Conservation (phyloP, 352 stramenopile species). For the Saprolegnia parasitica region DNA sequence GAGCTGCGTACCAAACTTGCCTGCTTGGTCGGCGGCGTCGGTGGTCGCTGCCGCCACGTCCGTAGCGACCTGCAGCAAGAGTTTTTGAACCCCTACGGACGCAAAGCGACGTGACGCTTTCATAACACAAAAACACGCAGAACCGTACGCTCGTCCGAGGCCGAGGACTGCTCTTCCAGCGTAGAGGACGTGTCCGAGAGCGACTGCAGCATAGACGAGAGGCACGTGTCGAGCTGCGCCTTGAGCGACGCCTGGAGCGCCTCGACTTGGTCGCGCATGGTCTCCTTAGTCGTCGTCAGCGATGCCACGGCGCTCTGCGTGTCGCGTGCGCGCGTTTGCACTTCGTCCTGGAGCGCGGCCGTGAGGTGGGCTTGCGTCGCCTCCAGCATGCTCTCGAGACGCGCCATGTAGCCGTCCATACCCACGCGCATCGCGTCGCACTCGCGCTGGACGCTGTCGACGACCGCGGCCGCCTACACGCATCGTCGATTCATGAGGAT, state of each 20-base stretch:
- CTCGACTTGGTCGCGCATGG: background rate
- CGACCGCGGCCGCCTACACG: background rate
- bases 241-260: background rate
- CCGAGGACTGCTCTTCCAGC: too few species aligned
- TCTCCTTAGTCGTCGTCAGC: background rate
- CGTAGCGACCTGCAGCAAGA: too few species aligned
- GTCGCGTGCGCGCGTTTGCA: background rate
- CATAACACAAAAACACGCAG: too few species aligned
- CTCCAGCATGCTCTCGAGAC: background rate
- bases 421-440: background rate
- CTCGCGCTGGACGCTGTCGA: background rate
- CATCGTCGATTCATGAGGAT: background rate
- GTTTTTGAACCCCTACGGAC: too few species aligned
- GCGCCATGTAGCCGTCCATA: background rate
- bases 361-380: background rate
- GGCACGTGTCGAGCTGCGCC: background rate
- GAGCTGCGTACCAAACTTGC: too few species aligned
- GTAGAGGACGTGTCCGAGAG: background rate
- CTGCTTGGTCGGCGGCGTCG: too few species aligned
- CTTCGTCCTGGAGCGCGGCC: background rate
- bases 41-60: too few species aligned
- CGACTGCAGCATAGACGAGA: background rate
- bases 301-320: background rate
- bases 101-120: too few species aligned
- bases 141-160: too few species aligned